phyloP scores from a whole-genome alignment of 495 filamentous ascomycete species.

The Geopyxis carbonaria region DNA sequence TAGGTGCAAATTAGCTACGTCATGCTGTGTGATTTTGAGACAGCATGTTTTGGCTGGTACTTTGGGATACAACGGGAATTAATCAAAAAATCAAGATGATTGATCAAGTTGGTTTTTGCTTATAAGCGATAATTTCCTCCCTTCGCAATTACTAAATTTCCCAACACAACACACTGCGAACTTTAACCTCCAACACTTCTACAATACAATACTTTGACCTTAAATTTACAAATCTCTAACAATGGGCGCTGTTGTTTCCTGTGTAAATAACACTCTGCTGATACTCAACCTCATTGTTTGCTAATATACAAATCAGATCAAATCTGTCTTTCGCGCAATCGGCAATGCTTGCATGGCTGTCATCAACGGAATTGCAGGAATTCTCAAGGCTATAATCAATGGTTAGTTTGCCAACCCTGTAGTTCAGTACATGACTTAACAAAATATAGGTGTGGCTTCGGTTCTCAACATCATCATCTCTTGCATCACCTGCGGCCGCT shows the following conservation, averaged over 20 bases:
- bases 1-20: too few relatives aligned
- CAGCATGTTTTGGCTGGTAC: too few relatives aligned
- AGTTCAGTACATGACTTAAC: too few relatives aligned
- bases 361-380: slow-evolving; percentile 58
- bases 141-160: too few relatives aligned
- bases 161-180: neutral
- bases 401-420: slow-evolving; percentile 25
- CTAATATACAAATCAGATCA: slow-evolving; percentile 40
- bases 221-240: slow-evolving; percentile 29
- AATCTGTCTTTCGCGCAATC: slow-evolving; percentile 64
- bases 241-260: slow-evolving; percentile 94
- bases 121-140: too few relatives aligned
- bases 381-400: slow-evolving; percentile 63
- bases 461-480: slow-evolving; percentile 65
- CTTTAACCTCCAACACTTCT: neutral
- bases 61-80: too few relatives aligned
- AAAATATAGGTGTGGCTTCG: slow-evolving; percentile 26
- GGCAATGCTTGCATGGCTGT: slow-evolving; percentile 70
- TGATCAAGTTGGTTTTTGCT: too few relatives aligned
- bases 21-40: too few relatives aligned
- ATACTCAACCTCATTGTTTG: neutral
- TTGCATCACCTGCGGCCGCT: slow-evolving; percentile 65
- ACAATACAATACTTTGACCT: slow-evolving; percentile 9
- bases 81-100: too few relatives aligned
- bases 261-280: slow-evolving; percentile 44